Conservation (phyloP, 2,329 filamentous ascomycete genomes). For the Orbilia javanica region DNA sequence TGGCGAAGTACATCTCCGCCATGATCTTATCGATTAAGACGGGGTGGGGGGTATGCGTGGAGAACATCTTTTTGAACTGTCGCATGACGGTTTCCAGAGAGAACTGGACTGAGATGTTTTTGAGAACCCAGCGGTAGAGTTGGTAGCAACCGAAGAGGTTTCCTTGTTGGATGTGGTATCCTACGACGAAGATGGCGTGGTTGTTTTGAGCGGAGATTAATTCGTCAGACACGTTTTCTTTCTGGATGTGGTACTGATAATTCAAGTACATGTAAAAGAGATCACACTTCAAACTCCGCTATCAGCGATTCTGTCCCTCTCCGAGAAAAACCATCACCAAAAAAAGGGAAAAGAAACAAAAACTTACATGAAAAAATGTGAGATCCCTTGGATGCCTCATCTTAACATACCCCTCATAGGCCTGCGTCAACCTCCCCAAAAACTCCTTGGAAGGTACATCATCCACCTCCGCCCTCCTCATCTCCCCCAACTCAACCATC, state of each 20-base stretch:
- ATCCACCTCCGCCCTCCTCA: slow-evolving; percentile 22
- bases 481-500: slow-evolving; percentile 16
- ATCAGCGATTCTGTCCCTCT: too few species aligned
- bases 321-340: not conserved
- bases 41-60: not conserved
- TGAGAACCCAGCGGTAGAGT: slow-evolving; percentile 34
- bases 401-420: slow-evolving; percentile 32
- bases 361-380: slow-evolving; percentile 50
- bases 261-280: slow-evolving; percentile 32
- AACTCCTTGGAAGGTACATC: slow-evolving; percentile 14
- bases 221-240: not conserved
- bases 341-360: not conserved
- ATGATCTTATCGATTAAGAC: slow-evolving; percentile 15
- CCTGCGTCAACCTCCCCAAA: slow-evolving; percentile 2
- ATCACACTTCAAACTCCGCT: slow-evolving; percentile 16
- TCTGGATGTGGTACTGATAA: slow-evolving; percentile 10
- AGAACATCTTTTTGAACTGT: slow-evolving; percentile 6
- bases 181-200: slow-evolving; percentile 12
- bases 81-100: not conserved
- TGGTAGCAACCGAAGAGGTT: slow-evolving; percentile 36
- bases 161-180: slow-evolving; percentile 25
- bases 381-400: slow-evolving; percentile 26
- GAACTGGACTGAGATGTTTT: not conserved
- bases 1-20: slow-evolving; percentile 21
- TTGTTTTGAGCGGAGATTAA: not conserved